Evolutionary conservation across 2,329 filamentous ascomycete genomes (phyloP), one percentile per base, ranked within the genome.

Genomic region (Magnaporthiopsis rhizophila): DNA sequence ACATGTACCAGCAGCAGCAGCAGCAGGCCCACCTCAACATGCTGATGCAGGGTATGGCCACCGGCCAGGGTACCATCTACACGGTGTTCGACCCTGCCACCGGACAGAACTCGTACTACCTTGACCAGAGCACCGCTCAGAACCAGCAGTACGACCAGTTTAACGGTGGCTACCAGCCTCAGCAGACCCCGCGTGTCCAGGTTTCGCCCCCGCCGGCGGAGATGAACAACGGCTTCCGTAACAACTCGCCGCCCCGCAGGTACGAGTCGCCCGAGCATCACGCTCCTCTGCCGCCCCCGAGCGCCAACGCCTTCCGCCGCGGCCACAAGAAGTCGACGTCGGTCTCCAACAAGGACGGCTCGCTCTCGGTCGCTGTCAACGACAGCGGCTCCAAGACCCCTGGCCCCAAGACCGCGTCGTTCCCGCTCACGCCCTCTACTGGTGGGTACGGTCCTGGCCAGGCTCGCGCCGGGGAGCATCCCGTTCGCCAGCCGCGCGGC

Each of bases 361-460:
- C 72, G 57, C 45, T 62, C n/a, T 77, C 80, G 61, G 74, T 83
- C 60, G 71, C 78, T 59, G 72, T 76, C 53, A 73, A 77, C 18
- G 79, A 82, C 12, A 77, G 81, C 15, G 75, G 75, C 2, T 81
- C 81, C 61, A 87, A 83, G 74, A 85, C 85, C 32, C 80, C 86
- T 56, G 90, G 83, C 0, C 91, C 91, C 65, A 95, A 92, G 80
- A 90, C 91, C 53, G 86, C 90, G 58, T 86, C 86, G 53, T 90
- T 97, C 74, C 92, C 94, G 7, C 81, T 87, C 53, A 94, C 92
- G 8, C 92, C 92, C 1, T 79, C 89, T 76, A 92, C 88, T 53
- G 92, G 92, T 67, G 89, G 88, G 8, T 98, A 98, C 72, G 95
- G 92, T 60, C 95, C 95, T 65, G 95, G 95, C 64, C 93, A 97